phyloP scores from a whole-genome alignment of 805 yeast species.

The Candida loeiensis region DNA sequence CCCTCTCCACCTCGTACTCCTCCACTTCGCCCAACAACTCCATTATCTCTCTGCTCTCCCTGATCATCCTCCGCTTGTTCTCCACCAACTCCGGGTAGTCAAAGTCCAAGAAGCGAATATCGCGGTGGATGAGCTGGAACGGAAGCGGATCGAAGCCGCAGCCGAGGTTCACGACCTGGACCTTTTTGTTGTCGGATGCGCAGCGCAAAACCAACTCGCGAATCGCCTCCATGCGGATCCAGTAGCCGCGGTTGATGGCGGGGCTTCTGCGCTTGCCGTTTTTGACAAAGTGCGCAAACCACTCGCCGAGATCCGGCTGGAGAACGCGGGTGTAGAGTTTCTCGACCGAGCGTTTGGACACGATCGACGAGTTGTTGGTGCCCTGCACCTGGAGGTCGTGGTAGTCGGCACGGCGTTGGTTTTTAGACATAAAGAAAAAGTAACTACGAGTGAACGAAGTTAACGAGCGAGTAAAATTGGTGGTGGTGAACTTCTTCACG shows the following conservation, averaged over 20 bases:
- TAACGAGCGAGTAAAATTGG: too few relatives aligned
- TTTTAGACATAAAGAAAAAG: slow-evolving; percentile 48
- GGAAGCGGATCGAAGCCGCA: slow-evolving; percentile 63
- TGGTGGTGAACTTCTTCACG: too few relatives aligned
- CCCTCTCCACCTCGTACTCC: not conserved
- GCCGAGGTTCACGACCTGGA: slow-evolving; percentile 63
- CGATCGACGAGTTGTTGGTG: slow-evolving; percentile 79
- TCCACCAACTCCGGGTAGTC: slow-evolving; percentile 70
- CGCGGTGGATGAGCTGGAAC: slow-evolving; percentile 29
- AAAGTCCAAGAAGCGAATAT: slow-evolving; percentile 57
- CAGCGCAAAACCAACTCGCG: slow-evolving; percentile 46
- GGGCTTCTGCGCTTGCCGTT: slow-evolving; percentile 71
- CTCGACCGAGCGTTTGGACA: slow-evolving; percentile 79
- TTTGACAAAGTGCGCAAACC: slow-evolving; percentile 66
- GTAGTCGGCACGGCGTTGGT: slow-evolving; percentile 43
- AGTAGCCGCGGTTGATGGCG: slow-evolving; percentile 77
- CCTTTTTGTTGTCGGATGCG: slow-evolving; percentile 18
- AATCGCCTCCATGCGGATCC: slow-evolving; percentile 75
- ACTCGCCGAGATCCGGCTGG: slow-evolving; percentile 37
- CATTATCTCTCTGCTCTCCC: slow-evolving; percentile 43
- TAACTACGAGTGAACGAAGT: too few relatives aligned
- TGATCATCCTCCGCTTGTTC: slow-evolving; percentile 53
- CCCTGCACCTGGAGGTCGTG: slow-evolving; percentile 75
- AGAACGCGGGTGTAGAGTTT: slow-evolving; percentile 43
- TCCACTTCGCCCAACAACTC: slow-evolving; percentile 33